A percentile compares a stretch with the other conserved stretches of the same genome.
phyloP scores from a whole-genome alignment of 176 grass and related monocot genomes.

The Aegilops longissima region DNA sequence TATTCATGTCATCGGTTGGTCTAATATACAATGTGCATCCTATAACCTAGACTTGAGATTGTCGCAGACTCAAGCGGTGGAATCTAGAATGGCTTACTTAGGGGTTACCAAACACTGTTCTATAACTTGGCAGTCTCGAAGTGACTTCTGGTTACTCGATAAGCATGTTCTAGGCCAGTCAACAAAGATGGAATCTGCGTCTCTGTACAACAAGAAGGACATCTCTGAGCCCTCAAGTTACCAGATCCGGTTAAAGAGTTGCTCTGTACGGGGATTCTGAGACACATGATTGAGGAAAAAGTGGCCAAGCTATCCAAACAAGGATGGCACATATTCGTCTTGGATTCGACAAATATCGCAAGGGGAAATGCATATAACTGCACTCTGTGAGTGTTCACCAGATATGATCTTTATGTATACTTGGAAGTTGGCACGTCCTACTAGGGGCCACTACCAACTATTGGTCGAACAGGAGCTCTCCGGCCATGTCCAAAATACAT shows the following conservation, averaged over 20 bases:
- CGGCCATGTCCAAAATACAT: neutral
- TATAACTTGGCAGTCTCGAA: neutral
- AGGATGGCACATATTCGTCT: neutral
- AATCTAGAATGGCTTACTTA: neutral
- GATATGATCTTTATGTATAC: neutral
- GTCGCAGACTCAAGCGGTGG: neutral
- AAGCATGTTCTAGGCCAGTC: neutral
- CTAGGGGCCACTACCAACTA: neutral
- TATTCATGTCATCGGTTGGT: neutral
- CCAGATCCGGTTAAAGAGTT: neutral
- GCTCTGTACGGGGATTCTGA: neutral
- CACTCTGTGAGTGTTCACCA: neutral
- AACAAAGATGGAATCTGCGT: neutral
- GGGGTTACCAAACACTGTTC: neutral
- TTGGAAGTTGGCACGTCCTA: neutral
- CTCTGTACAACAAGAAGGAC: neutral
- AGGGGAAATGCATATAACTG: neutral
- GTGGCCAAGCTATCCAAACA: neutral
- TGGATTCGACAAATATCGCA: neutral
- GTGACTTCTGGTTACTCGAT: neutral
- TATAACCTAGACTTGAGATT: neutral
- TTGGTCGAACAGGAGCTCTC: too few species aligned
- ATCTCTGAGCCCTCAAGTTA: neutral
- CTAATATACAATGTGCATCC: neutral
- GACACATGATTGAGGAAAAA: neutral